Percentiles rank a stretch among this genome's conserved stretches.
phyloP scores from a whole-genome alignment of 768 basidiomycete species.

The Russula brevipes region DNA sequence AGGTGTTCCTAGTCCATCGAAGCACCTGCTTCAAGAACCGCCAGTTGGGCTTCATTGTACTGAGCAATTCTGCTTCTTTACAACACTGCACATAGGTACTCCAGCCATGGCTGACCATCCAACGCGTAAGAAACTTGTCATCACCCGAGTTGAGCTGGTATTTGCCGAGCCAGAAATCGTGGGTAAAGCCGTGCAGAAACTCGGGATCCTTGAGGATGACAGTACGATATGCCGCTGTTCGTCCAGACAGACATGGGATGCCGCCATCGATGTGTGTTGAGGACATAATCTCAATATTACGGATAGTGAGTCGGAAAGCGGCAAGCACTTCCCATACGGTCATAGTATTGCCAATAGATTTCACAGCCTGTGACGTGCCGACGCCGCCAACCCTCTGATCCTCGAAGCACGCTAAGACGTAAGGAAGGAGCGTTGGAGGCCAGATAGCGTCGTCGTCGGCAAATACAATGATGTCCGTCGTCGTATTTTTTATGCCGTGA shows the following conservation, averaged over 20 bases:
- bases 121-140: constrained; percentile 90
- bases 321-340: constrained; percentile 96
- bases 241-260: constrained; percentile 84
- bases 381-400: constrained; percentile 92
- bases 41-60: constrained; percentile 97
- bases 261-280: constrained; percentile 93
- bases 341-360: constrained; percentile 70
- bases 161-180: constrained; percentile 90
- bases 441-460: constrained; percentile 96
- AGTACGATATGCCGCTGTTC: constrained; percentile 90
- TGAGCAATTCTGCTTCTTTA: constrained; percentile 77
- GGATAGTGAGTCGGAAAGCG: constrained; percentile 86
- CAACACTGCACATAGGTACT: constrained; percentile 89
- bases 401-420: constrained; percentile 87
- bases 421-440: constrained; percentile 87
- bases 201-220: constrained; percentile 94
- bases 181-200: constrained; percentile 88
- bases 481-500: constrained; percentile 85
- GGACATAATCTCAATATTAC: constrained; percentile 87
- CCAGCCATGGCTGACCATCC: constrained; percentile 97
- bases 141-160: constrained; percentile 94
- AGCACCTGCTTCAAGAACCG: constrained; percentile 91
- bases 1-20: constrained; percentile 91
- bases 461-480: constrained; percentile 91
- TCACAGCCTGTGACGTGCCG: constrained; percentile 85